Conservation (phyloP, 1,284 basidiomycete genomes). For the Pholiota adiposa region DNA sequence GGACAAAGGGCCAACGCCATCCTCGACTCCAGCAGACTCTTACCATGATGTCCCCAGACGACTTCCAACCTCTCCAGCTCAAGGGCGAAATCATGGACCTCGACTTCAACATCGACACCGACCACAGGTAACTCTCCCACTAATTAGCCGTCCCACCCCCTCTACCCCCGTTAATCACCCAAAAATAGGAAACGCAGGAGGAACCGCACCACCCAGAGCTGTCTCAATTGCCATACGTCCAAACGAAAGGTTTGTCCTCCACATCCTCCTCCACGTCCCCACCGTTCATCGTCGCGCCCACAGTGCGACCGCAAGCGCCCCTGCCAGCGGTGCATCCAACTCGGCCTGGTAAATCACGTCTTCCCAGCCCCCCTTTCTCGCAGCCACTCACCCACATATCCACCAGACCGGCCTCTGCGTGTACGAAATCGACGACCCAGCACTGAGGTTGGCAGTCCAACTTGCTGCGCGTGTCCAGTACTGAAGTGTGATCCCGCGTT, state of each 20-base stretch:
- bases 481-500: constrained; percentile 16
- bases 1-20: constrained; percentile 45
- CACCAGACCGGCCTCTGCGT: constrained; percentile 86
- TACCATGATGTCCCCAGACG: constrained; percentile 49
- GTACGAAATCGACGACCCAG: constrained; percentile 89
- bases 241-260: constrained; percentile 76
- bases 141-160: constrained; percentile 44
- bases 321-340: constrained; percentile 86
- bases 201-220: constrained; percentile 87
- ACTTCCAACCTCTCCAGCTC: constrained; percentile 54
- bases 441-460: constrained; percentile 60
- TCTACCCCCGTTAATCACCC: constrained; percentile 45
- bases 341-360: constrained; percentile 63
- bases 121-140: constrained; percentile 52
- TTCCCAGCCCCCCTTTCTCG: constrained; percentile 11
- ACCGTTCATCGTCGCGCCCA: constrained; percentile 20
- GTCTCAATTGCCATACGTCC: constrained; percentile 91
- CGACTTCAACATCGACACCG: constrained; percentile 67
- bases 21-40: constrained; percentile 43
- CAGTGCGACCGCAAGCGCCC: constrained; percentile 84
- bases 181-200: constrained; percentile 70
- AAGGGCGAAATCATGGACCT: constrained; percentile 72
- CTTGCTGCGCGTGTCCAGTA: not conserved
- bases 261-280: constrained; percentile 2
- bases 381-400: constrained; percentile 10